Base-by-base conservation (phyloP, 257 asterid species). In the Pogostemon cablin region DNA sequence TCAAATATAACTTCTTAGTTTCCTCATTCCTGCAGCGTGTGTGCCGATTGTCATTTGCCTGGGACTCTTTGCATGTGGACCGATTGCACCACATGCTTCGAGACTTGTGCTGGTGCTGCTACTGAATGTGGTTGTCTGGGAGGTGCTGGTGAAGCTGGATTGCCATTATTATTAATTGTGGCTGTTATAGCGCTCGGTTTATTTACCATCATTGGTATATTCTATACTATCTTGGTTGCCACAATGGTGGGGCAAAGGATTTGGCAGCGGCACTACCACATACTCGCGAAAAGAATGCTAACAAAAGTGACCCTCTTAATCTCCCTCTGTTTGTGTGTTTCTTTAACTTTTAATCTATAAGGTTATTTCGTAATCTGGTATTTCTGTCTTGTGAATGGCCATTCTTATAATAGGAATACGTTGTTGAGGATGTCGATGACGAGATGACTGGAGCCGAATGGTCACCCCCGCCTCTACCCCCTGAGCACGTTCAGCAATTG, bases 1-100 rank as follows among this genome's bases (percentile, higher is more conserved):
- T 44, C 7, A 54, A 47, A 37, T 11, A 37, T 17, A 38, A 58
- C 34, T 34, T 46, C 42, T 12, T 50, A 0, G 8, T 56, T 72
- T 59, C 11, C 56, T 12, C 47, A n/a, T 66, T 62, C 41, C 65
- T 73, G 84, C 95, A 93, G 97, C 71, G 76, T 90, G 41, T 93
- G 98, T 78, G 97, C 96, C 2, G 98, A 93, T 75, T 93, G 98
- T 78, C 98, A 93, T 81, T 82, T 93, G 74, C 98, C 98, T 10
- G 97, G 98, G 52, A 93, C 98, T 11, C 97, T 93, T 55, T 93
- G 98, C 80, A 90, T 93, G 92, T 93, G 98, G 98, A 88, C 97
- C 11, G 98, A 93, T 65, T 93, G 98, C 75, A 88, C 98, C 74
- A 82, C 96, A 5, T 93, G 97, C 90, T 90, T 93, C 57, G 98